A percentile compares a stretch with the other conserved stretches of the same genome.
Conservation (phyloP, 768 basidiomycete genomes). For the Punctularia strigosozonata region DNA sequence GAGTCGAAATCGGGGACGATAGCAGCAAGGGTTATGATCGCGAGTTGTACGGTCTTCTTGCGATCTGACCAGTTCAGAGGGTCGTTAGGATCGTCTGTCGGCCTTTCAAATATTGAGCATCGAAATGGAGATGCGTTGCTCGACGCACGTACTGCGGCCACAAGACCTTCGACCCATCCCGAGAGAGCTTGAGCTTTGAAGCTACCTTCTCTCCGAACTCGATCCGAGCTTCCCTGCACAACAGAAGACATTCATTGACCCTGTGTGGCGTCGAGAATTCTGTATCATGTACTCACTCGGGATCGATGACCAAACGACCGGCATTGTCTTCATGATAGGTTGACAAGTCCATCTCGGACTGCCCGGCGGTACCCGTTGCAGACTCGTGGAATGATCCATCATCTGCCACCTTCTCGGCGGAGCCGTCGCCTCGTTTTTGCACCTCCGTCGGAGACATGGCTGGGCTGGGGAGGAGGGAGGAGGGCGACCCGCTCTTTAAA, state of each 20-base stretch:
- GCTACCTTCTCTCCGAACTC: conserved; percentile 51
- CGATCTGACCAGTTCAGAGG: conserved; percentile 36
- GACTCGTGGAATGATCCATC: background rate
- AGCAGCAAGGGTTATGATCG: conserved; percentile 52
- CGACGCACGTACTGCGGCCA: conserved; percentile 54
- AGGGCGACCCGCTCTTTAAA: too few species aligned
- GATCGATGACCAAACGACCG: conserved; percentile 52
- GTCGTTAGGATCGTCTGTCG: background rate
- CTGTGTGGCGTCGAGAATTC: background rate
- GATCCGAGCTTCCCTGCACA: conserved; percentile 41
- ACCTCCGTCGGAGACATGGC: too few species aligned
- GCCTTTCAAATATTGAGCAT: background rate
- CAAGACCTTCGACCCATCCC: conserved; percentile 45
- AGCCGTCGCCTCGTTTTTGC: too few species aligned
- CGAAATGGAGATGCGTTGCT: background rate
- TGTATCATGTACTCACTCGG: conserved; percentile 41
- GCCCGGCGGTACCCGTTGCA: background rate
- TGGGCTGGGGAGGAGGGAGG: too few species aligned
- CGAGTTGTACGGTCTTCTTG: conserved; percentile 42
- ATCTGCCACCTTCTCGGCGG: background rate
- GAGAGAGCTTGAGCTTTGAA: conserved; percentile 40
- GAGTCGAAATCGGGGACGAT: conserved; percentile 61
- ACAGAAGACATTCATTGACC: background rate
- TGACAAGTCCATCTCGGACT: conserved; percentile 19
- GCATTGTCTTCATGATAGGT: conserved; percentile 42